Evolutionary conservation across 139 green algal species (phyloP).

Genomic region (Chlorella sp.): DNA sequence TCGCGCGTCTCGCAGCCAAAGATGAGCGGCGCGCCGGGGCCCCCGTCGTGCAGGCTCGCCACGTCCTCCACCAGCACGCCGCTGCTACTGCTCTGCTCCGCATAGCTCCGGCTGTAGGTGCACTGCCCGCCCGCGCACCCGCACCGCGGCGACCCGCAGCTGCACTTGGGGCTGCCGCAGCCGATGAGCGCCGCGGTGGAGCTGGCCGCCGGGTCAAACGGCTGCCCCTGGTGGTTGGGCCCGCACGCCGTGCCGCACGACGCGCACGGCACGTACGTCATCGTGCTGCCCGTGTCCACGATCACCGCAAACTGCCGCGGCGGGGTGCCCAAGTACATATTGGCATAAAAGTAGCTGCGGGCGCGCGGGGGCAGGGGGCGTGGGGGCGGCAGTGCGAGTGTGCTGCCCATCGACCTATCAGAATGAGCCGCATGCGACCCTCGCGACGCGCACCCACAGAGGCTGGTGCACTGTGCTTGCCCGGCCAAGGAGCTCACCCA

Average conservation of each 20-base stretch:
- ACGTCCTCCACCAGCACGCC: conserved; percentile 77
- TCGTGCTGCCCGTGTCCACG: conserved; percentile 94
- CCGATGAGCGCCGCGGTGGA: conserved; percentile 53
- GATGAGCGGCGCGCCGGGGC: conserved; percentile 32
- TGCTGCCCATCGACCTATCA: too few relatives aligned
- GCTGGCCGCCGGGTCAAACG: conserved; percentile 70
- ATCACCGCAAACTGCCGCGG: conserved; percentile 83
- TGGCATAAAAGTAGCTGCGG: conserved; percentile 88
- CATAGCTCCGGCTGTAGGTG: conserved; percentile 84
- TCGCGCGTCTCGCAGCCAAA: conserved; percentile 90
- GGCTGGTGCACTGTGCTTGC: not conserved
- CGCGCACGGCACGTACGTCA: conserved; percentile 93
- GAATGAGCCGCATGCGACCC: not conserved
- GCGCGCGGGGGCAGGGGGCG: not conserved
- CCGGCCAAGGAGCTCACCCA: conserved; percentile 44
- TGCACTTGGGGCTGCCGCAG: conserved; percentile 66
- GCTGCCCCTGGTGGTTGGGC: conserved; percentile 66
- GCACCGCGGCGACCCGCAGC: conserved; percentile 74
- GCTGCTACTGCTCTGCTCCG: conserved; percentile 80
- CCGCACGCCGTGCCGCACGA: conserved; percentile 59
- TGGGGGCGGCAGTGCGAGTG: not conserved
- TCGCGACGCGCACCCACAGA: not conserved
- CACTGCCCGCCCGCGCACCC: conserved; percentile 64
- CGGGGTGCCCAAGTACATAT: conserved; percentile 81
- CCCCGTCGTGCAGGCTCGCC: conserved; percentile 44